A percentile compares a stretch with the other conserved stretches of the same genome.
Conservation (phyloP, 2,329 filamentous ascomycete genomes). For the Ophiostoma perfectum region DNA sequence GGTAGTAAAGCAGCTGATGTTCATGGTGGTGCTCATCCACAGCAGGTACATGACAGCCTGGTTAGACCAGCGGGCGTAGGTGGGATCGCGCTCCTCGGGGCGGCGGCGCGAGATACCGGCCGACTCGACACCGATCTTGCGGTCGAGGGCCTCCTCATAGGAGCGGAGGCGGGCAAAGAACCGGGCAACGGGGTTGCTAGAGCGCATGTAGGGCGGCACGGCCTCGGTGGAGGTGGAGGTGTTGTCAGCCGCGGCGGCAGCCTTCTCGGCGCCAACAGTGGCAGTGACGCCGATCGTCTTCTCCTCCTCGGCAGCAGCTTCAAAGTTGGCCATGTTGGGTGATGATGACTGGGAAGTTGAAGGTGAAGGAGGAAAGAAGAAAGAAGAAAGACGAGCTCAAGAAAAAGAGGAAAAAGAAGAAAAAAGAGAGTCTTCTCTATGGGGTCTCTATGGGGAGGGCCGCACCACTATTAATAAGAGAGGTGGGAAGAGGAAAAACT, state of each 20-base stretch:
- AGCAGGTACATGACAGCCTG: conserved; percentile 47
- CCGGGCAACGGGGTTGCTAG: conserved; percentile 26
- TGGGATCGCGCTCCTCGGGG: conserved; percentile 39
- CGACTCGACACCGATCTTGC: conserved; percentile 45
- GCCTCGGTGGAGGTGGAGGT: conserved; percentile 14
- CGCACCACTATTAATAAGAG: background rate
- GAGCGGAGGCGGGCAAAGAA: conserved; percentile 37
- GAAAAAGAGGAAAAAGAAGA: background rate
- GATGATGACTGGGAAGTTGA: background rate
- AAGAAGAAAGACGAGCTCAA: conserved; percentile 1
- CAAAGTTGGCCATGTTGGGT: conserved; percentile 19
- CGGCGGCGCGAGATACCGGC: conserved; percentile 43
- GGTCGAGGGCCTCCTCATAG: conserved; percentile 42
- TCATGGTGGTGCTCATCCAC: conserved; percentile 49
- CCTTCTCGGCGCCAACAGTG: conserved; percentile 10
- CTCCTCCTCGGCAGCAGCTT: conserved; percentile 23
- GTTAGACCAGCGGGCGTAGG: conserved; percentile 37
- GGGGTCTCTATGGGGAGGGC: background rate
- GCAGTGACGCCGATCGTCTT: conserved; percentile 23
- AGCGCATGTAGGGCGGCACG: conserved; percentile 22
- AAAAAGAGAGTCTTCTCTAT: background rate
- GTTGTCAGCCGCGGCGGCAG: background rate
- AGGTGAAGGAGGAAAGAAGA: background rate
- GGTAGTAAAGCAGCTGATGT: conserved; percentile 46
- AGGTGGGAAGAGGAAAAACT: conserved; percentile 6